These are phyloP conservation scores for Lipomyces lipofer DNA, from an alignment of 805 yeast species.

Conservation along the genomic window DNA sequence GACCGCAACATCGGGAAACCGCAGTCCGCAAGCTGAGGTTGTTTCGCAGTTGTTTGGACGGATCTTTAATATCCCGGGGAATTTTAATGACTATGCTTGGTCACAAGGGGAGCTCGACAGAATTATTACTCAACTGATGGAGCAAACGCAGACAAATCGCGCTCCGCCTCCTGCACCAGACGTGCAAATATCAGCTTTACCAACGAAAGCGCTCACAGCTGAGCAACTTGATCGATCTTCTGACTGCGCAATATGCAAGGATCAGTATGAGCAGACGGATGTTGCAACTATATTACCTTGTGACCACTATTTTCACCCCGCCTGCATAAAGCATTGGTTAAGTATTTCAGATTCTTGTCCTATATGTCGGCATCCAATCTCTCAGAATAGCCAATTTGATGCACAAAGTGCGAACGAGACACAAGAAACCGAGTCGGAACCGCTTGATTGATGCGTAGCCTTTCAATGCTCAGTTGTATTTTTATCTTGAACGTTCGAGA, in stretches of 20 bases:
- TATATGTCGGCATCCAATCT: conserved; percentile 19
- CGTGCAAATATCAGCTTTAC: conserved; percentile 14
- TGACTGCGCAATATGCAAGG: conserved; percentile 33
- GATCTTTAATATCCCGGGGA: conserved; percentile 24
- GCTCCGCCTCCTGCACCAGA: conserved; percentile 30
- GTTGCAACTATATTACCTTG: conserved; percentile 29
- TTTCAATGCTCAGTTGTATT: too few species aligned
- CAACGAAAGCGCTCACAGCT: conserved; percentile 1
- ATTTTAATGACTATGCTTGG: conserved; percentile 28
- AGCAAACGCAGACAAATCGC: conserved; percentile 19
- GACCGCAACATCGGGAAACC: neutral
- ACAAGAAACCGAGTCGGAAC: conserved; percentile 8
- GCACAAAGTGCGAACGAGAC: conserved; percentile 8
- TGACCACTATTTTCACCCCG: conserved; percentile 30
- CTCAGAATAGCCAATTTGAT: too few species aligned
- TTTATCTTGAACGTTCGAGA: too few species aligned
- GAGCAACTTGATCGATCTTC: conserved; percentile 9
- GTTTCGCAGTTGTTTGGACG: conserved; percentile 11
- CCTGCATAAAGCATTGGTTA: conserved; percentile 33
- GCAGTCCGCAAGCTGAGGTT: neutral
- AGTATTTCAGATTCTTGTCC: conserved; percentile 32
- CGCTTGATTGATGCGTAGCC: too few species aligned
- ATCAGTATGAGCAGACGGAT: conserved; percentile 15
- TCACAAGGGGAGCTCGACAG: conserved; percentile 30
- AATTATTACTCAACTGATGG: conserved; percentile 32